Evolutionary conservation across 2,329 filamentous ascomycete species (phyloP).

Genomic region (Plectosphaerella sp.): DNA sequence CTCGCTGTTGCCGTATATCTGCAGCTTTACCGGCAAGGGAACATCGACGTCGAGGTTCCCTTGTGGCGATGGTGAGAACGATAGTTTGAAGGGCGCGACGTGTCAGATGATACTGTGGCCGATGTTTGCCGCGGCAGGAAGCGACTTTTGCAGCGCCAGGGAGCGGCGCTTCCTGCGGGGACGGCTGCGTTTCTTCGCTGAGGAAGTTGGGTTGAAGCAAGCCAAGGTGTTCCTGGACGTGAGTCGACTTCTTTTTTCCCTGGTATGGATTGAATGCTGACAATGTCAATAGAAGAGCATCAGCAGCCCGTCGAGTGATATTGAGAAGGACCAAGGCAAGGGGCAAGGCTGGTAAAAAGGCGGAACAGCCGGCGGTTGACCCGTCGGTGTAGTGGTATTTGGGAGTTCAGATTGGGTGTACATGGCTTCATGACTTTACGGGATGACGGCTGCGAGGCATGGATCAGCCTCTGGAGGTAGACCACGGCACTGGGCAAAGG

Average conservation of each 20-base stretch:
- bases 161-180: constrained; percentile 13
- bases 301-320: constrained; percentile 8
- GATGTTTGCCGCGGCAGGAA: constrained; percentile 11
- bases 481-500: too few relatives aligned
- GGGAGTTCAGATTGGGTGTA: too few relatives aligned
- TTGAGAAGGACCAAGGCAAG: constrained; percentile 7
- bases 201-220: constrained; percentile 14
- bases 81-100: constrained; percentile 13
- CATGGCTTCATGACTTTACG: too few relatives aligned
- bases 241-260: neutral
- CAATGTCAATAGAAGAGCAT: neutral
- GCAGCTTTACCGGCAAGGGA: constrained; percentile 14
- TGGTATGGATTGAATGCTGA: neutral
- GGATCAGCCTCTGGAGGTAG: too few relatives aligned
- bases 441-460: too few relatives aligned
- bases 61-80: constrained; percentile 7
- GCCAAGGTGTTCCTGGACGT: constrained; percentile 14
- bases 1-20: constrained; percentile 12
- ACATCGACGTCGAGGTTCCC: constrained; percentile 10
- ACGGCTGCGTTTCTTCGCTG: constrained; percentile 12
- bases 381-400: too few relatives aligned
- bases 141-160: constrained; percentile 13
- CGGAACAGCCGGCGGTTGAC: too few relatives aligned
- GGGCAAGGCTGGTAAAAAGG: neutral
- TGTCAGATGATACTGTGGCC: constrained; percentile 14